Evolutionary conservation across 208 protist species (phyloP).

Genomic region (Phytomonas francai): DNA sequence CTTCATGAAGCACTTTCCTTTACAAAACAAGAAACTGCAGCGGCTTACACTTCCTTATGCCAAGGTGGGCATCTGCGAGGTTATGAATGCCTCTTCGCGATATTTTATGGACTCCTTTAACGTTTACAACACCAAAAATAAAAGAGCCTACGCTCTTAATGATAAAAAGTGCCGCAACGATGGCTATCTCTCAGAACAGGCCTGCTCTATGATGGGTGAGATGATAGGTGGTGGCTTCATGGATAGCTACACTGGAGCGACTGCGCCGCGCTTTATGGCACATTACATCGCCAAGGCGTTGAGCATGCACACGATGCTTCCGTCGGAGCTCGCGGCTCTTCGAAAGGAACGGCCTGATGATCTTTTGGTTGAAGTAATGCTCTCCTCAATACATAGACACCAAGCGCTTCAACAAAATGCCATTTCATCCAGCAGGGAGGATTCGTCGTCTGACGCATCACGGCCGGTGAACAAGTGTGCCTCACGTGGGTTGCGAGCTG

Average conservation of each 20-base stretch:
- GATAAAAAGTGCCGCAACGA: background rate
- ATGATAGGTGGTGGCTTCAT: constrained; percentile 57
- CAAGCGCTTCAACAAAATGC: background rate
- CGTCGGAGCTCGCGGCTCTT: constrained; percentile 27
- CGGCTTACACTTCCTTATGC: constrained; percentile 55
- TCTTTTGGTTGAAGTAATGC: constrained; percentile 49
- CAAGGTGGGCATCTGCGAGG: constrained; percentile 57
- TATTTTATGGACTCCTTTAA: constrained; percentile 62
- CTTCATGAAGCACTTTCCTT: constrained; percentile 42
- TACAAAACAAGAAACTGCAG: constrained; percentile 75
- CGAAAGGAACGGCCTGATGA: constrained; percentile 44
- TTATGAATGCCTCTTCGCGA: constrained; percentile 59
- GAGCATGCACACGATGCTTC: constrained; percentile 52
- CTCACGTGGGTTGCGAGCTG: constrained; percentile 5
- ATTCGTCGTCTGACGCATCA: background rate
- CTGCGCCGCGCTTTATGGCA: constrained; percentile 37
- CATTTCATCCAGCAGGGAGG: background rate
- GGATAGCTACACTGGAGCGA: constrained; percentile 59
- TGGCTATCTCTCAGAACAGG: background rate
- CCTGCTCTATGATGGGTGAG: constrained; percentile 30
- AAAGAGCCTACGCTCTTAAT: constrained; percentile 14
- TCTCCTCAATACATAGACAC: constrained; percentile 21
- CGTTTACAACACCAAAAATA: constrained; percentile 59
- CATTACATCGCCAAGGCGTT: constrained; percentile 46
- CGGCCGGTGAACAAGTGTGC: background rate